phyloP scores from a whole-genome alignment of 805 yeast genomes.

The Hanseniaspora singularis region DNA sequence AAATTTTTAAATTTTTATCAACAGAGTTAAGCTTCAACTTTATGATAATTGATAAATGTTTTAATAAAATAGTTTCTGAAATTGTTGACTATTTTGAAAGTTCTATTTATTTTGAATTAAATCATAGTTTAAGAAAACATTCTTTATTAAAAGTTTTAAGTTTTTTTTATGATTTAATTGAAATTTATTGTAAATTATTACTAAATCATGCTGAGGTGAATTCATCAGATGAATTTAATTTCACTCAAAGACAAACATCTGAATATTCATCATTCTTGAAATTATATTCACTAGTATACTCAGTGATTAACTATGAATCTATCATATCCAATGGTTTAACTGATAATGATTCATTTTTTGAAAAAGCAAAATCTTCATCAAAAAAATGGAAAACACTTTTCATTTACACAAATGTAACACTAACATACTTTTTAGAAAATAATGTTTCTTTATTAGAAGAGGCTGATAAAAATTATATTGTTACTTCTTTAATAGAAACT shows the following conservation, averaged over 20 bases:
- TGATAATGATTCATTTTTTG: conserved; percentile 32
- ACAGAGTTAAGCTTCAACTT: conserved; percentile 19
- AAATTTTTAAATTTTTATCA: conserved; percentile 48
- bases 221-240: too few relatives aligned
- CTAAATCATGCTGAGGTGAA: conserved; percentile 48
- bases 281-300: conserved; percentile 34
- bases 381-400: conserved; percentile 37
- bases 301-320: conserved; percentile 44
- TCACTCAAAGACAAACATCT: conserved; percentile 29
- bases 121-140: conserved; percentile 30
- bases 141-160: conserved; percentile 32
- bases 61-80: conserved; percentile 39
- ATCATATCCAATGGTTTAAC: conserved; percentile 31
- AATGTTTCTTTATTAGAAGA: not conserved
- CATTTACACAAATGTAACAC: conserved; percentile 24
- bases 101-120: conserved; percentile 20
- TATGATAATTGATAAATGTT: conserved; percentile 37
- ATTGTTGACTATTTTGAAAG: conserved; percentile 32
- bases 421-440: conserved; percentile 2
- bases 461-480: conserved; percentile 1
- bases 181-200: conserved; percentile 18
- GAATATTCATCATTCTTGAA: too few relatives aligned
- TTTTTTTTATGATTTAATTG: not conserved
- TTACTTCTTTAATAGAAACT: conserved; percentile 40
- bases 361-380: conserved; percentile 35